Base-by-base conservation (phyloP, 75 land plant species). In the Larix kaempferi region DNA sequence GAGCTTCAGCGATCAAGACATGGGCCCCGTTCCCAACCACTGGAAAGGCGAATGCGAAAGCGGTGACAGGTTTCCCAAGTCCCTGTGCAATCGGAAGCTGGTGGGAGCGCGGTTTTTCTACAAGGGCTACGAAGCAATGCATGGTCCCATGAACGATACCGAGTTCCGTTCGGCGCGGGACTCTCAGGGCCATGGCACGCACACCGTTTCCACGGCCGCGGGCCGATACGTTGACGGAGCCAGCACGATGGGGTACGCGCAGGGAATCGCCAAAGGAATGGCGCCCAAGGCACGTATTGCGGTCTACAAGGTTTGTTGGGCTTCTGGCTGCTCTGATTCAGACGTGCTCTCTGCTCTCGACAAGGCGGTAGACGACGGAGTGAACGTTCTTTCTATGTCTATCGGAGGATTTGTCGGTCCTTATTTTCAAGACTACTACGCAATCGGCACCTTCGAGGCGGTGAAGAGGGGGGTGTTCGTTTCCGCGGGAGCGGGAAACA, bases 271-370 rank as follows among this genome's bases (percentile, higher is more conserved):
- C 3, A 71, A 85, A 13, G 99, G 99, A 6, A 91, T 96, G 88
- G 99, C 99, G 4, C 83, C 89, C 8, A 86, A 86, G 26, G 98
- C 98, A 0, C 75, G 99, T 23, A 62, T 96, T 17, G 99, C 99
- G 0, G 92, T 78, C 0, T 96, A 96, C 85, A 96, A 96, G 80
- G 93, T 96, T 55, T 96, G 99, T 83, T 96, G 99, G 99, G 67
- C 56, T 0, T 63, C 75, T 3, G 95, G 96, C 3, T 96, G 98
- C 78, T 94, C 79, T 81, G 98, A 96, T 52, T 96, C 98, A 56
- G 99, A 96, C 78, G 94, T 96, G 33, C 89, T 96, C 16, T 89
- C 98, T 11, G 99, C 93, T 7, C 85, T 96, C 78, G 99, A 96
- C 71, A 80, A 84, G 22, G 98, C 98, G 14, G 85, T 96, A 15